Conservation (phyloP, 139 green algal genomes). For the Chlamydomonas schloesseri region DNA sequence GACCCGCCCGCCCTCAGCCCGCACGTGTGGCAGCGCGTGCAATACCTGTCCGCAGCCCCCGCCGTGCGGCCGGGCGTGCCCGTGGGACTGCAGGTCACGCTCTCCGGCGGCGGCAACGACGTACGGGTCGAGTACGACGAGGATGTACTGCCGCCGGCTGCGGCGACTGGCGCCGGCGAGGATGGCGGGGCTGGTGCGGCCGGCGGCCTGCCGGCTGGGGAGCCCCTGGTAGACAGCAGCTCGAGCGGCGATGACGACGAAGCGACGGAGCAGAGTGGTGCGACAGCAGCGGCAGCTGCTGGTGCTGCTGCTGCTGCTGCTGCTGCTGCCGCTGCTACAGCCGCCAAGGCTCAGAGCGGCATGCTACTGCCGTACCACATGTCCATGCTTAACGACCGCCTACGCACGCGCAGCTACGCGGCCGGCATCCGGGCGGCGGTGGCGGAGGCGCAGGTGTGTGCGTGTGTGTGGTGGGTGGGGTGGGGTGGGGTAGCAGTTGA, state of each 20-base stretch:
- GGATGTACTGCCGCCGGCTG: not conserved
- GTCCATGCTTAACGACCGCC: constrained; percentile 58
- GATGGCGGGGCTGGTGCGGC: not conserved
- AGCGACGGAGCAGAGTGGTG: too few relatives aligned
- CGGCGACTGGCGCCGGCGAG: too few relatives aligned
- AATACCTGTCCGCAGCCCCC: constrained; percentile 35
- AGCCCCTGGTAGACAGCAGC: not conserved
- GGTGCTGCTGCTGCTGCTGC: too few relatives aligned
- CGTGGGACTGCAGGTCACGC: not conserved
- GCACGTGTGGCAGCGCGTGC: constrained; percentile 50
- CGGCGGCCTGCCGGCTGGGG: not conserved
- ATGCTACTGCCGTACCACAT: constrained; percentile 59
- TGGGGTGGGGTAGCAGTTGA: too few relatives aligned
- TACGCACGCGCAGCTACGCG: constrained; percentile 6
- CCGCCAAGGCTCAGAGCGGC: not conserved
- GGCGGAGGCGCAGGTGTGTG: constrained; percentile 12
- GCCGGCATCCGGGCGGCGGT: constrained; percentile 33
- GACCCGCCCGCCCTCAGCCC: constrained; percentile 9
- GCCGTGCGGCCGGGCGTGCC: not conserved
- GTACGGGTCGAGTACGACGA: constrained; percentile 40
- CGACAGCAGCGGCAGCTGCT: not conserved
- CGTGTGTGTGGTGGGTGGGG: not conserved
- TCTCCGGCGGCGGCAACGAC: not conserved
- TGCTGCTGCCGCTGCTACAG: not conserved
- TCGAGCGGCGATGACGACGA: not conserved